Evolutionary conservation across 257 asterid genomes (phyloP), one percentile per base, ranked within the genome.

Genomic region (Avicennia marina): DNA sequence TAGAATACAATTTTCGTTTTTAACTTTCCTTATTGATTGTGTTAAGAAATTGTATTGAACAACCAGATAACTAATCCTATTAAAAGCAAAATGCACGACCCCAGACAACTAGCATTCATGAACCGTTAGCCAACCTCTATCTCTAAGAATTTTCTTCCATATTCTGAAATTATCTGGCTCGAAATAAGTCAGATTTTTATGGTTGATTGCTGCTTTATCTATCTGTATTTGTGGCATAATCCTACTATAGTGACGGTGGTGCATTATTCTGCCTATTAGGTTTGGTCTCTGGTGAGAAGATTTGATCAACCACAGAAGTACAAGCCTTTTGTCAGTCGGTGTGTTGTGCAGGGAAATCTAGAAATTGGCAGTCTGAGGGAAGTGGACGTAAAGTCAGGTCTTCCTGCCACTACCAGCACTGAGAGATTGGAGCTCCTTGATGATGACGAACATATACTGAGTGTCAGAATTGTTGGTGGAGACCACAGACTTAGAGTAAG

Each of bases 361-460:
- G 83, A 75, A 70, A 81, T 81, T 19, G 93, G 89, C 46, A 81
- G 89, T 65, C 67, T 86, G 71, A 75, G 95, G 74, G 94, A 86
- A 78, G 93, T 86, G 53, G 89, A 81, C 68, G 87, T 86, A 36
- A 86, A 79, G 73, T 83, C 94, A 0, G 93, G 93, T 64, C 95
- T 86, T 77, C 95, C 93, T 41, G 95, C 93, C 57, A 83, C 95
- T 41, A 81, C 95, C 57, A 86, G 95, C 83, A 86, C 95, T 1
- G 93, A 86, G 78, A 81, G 87, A 65, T 65, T 86, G 73, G 95
- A 86, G 77, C 83, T 78, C 71, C 95, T 86, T 29, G 88, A 86
- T 64, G 95, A 86, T 64, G 85, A 82, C 34, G 81, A 86, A 44
- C 95, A 81, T 64, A 67, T 86, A 56, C 86, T 83, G 48, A 76